These are phyloP conservation scores for Penicillium crystallinum DNA, from an alignment of 495 filamentous ascomycete genomes.

Conservation along the genomic window DNA sequence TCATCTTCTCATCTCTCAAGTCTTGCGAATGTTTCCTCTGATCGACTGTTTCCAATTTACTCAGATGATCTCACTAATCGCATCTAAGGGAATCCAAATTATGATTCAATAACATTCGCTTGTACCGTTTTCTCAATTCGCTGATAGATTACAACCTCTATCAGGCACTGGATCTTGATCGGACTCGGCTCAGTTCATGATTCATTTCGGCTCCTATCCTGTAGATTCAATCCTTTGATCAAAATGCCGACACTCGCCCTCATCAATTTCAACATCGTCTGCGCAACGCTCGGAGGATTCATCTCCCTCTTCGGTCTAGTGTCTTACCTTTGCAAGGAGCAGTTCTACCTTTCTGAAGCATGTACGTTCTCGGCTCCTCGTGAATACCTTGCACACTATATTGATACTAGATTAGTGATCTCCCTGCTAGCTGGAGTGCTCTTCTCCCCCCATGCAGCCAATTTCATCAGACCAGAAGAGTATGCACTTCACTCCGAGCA, in stretches of 20 bases:
- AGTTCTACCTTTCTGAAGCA: conserved; percentile 87
- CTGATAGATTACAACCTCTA: not conserved
- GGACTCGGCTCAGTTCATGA: not conserved
- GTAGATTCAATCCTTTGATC: not conserved
- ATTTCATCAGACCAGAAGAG: conserved; percentile 69
- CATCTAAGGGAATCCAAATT: conserved; percentile 11
- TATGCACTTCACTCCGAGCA: conserved; percentile 62
- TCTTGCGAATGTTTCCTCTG: not conserved
- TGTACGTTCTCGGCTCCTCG: conserved; percentile 47
- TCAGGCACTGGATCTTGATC: not conserved
- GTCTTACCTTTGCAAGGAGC: conserved; percentile 84
- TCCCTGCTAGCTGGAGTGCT: conserved; percentile 72
- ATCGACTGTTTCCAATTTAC: not conserved
- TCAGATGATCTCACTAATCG: conserved; percentile 21
- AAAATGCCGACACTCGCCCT: conserved; percentile 74
- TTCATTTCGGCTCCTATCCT: not conserved
- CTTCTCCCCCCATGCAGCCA: conserved; percentile 72
- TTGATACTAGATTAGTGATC: conserved; percentile 55
- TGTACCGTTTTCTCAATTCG: conserved; percentile 1
- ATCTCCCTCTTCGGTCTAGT: conserved; percentile 84
- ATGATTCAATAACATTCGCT: conserved; percentile 46
- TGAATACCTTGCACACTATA: not conserved
- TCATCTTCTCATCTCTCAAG: not conserved
- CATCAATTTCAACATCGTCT: conserved; percentile 86
- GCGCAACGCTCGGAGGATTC: conserved; percentile 78